These are phyloP conservation scores for Echites panduratus DNA, from an alignment of 257 asterid genomes.

Conservation along the genomic window DNA sequence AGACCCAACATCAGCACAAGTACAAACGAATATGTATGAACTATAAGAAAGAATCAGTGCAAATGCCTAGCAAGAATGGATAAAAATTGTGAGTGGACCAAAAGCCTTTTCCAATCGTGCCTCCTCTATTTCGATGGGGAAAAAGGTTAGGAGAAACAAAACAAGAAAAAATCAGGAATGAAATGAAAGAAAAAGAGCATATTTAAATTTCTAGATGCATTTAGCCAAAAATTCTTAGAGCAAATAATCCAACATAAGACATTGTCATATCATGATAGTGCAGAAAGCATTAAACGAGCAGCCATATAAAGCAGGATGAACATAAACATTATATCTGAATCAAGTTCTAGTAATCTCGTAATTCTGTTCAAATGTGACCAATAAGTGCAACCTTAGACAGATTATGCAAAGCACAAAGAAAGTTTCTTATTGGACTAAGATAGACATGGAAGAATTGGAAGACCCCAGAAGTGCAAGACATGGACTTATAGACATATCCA, in stretches of 20 bases:
- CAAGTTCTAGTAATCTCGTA: background rate
- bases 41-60: background rate
- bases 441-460: background rate
- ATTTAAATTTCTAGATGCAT: background rate
- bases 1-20: constrained; percentile 2
- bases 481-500: background rate
- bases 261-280: background rate
- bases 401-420: background rate
- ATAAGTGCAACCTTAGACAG: background rate
- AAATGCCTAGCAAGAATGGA: background rate
- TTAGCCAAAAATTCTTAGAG: background rate
- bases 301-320: background rate
- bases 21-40: background rate
- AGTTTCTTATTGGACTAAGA: background rate
- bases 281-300: background rate
- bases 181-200: background rate
- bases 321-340: background rate
- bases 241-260: background rate
- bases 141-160: background rate
- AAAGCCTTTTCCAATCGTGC: background rate
- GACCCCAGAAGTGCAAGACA: background rate
- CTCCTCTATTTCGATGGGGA: background rate
- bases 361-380: background rate
- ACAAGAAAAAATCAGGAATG: background rate
- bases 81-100: background rate